A percentile compares a stretch with the other conserved stretches of the same genome.
phyloP scores from a whole-genome alignment of 2,329 filamentous ascomycete genomes.

The Purpureocillium lavendulum region DNA sequence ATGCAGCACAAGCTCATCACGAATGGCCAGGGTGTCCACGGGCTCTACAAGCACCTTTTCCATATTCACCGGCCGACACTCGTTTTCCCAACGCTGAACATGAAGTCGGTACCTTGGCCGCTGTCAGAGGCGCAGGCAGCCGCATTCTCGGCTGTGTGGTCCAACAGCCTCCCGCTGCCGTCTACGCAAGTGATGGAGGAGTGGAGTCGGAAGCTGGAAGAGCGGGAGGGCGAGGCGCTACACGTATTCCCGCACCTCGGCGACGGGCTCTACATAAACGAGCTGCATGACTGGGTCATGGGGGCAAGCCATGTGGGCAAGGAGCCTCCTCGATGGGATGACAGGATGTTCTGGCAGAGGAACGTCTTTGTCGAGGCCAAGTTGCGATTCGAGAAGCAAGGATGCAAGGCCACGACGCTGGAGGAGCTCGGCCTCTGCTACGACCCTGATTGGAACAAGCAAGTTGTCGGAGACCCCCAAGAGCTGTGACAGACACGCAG shows the following conservation, averaged over 20 bases:
- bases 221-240: constrained; percentile 23
- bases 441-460: constrained; percentile 14
- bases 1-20: constrained; percentile 48
- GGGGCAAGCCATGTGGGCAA: constrained; percentile 49
- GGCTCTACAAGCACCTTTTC: constrained; percentile 74
- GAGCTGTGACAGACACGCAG: too few species aligned
- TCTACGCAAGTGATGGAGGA: constrained; percentile 51
- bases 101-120: constrained; percentile 84
- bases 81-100: constrained; percentile 65
- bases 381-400: constrained; percentile 59
- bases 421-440: constrained; percentile 66
- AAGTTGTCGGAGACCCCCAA: too few species aligned
- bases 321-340: constrained; percentile 62
- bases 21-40: constrained; percentile 60
- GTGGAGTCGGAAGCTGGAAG: constrained; percentile 60
- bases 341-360: constrained; percentile 64
- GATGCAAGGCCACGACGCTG: constrained; percentile 55
- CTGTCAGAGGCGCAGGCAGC: constrained; percentile 72
- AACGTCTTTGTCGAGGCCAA: constrained; percentile 61
- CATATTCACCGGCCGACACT: constrained; percentile 69
- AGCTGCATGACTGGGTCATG: constrained; percentile 53
- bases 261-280: constrained; percentile 65
- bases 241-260: constrained; percentile 22
- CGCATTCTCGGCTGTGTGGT: constrained; percentile 68
- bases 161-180: constrained; percentile 61